Base-by-base conservation (phyloP, 352 stramenopile species). In the Phytophthora rubi region DNA sequence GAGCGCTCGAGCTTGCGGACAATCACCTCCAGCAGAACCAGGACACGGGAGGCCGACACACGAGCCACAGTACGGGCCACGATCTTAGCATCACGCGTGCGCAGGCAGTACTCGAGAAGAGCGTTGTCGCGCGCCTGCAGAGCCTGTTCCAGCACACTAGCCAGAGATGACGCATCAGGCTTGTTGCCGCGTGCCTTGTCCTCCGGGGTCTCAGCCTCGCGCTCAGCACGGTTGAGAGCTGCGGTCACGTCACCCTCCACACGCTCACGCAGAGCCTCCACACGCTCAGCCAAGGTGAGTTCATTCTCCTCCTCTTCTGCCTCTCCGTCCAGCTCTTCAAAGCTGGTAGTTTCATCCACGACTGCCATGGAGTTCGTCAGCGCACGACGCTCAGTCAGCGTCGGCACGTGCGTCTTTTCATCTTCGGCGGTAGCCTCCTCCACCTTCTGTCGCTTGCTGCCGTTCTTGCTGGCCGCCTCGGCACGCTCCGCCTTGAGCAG, bases 91-190 rank as follows among this genome's bases (percentile, higher is more conserved):
- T 96, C 89, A 47, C 84, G 86, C 42, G 84, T 90, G 51, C 87
- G 83, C 56, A 96, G 66, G 65, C 84, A 92, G 68, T 95, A 92
- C 75, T 96, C 89, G 9, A 96, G 72, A 63, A 95, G 87, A 37
- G 87, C 87, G 51, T 95, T 95, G 84, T 96, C 89, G 63, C 93
- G 92, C 39, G 89, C 87, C 73, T 96, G 87, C 39, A 96, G 72
- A 18, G 89, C 87, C 71, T 96, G 89, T 67, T 94, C 87, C 10
- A 96, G 71, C 37, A 96, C 83, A 73, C 80, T 88, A 48, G 87
- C 86, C 33, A 96, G 80, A 21, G 89, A 96, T 53, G 88, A 93
- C 35, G 88, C 88, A 68, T 96, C 83, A n/a, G 86, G 83, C 61
- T 90, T 88, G 51, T 88, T 75, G 33, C 61, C 62, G 6, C 32